phyloP scores from a whole-genome alignment of 192 early-diverging fungal genomes.

The Backusella morwellensis region DNA sequence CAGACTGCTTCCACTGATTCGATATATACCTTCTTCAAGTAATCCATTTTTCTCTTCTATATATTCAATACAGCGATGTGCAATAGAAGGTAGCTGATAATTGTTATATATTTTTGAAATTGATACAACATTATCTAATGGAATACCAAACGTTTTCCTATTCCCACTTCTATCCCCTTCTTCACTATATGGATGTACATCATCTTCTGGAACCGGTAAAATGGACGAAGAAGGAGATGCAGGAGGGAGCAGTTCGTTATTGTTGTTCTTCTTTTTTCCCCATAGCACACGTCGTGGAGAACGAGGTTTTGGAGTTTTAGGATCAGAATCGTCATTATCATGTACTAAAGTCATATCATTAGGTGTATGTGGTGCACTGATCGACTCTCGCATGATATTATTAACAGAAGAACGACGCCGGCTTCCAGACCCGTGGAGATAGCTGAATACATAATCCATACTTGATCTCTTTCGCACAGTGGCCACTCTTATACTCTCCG shows the following conservation, averaged over 20 bases:
- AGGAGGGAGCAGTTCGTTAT: background rate
- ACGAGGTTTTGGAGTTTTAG: constrained; percentile 23
- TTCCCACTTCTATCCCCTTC: constrained; percentile 17
- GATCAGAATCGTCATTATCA: background rate
- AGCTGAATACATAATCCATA: constrained; percentile 34
- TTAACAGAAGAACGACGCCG: background rate
- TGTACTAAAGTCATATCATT: background rate
- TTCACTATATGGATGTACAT: background rate
- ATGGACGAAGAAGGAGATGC: background rate
- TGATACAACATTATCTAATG: constrained; percentile 76
- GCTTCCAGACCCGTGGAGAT: background rate
- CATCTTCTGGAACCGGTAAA: background rate
- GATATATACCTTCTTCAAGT: constrained; percentile 94
- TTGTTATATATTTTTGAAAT: constrained; percentile 69
- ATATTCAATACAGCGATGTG: constrained; percentile 96
- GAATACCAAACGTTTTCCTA: constrained; percentile 68
- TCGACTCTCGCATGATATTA: background rate
- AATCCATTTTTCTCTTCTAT: constrained; percentile 85
- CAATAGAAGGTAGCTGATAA: constrained; percentile 84
- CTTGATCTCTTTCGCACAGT: background rate
- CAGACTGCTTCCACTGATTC: constrained; percentile 76
- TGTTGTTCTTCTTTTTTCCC: constrained; percentile 17
- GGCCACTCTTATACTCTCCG: background rate
- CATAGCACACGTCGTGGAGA: constrained; percentile 21
- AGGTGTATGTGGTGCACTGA: background rate